Evolutionary conservation across 257 asterid species (phyloP).

Genomic region (Nyctanthes arbortristis): DNA sequence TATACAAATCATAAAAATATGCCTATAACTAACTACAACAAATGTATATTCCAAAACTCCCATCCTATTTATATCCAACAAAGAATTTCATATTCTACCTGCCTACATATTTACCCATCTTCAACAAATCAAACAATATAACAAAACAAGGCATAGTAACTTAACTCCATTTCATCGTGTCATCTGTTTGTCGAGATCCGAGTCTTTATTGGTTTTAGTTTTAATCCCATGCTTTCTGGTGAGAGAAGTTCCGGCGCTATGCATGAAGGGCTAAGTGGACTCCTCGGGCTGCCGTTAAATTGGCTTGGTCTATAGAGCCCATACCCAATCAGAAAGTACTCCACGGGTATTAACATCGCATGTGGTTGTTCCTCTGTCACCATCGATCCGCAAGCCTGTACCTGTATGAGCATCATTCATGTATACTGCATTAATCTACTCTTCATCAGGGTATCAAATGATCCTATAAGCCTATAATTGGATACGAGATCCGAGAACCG

Average conservation of each 20-base stretch:
- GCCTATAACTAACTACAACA: slow-evolving; percentile 40
- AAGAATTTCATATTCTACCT: slow-evolving; percentile 50
- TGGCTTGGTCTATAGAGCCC: slow-evolving; percentile 68
- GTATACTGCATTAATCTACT: neutral
- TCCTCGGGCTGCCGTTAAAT: slow-evolving; percentile 71
- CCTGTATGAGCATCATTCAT: slow-evolving; percentile 42
- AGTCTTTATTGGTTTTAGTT: slow-evolving; percentile 87
- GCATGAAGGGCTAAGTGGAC: slow-evolving; percentile 61
- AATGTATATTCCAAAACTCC: slow-evolving; percentile 40
- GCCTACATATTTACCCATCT: slow-evolving; percentile 43
- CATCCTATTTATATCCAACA: slow-evolving; percentile 40
- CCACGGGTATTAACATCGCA: slow-evolving; percentile 85
- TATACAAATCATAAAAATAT: neutral
- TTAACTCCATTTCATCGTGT: slow-evolving; percentile 30
- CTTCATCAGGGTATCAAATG: neutral
- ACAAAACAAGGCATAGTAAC: slow-evolving; percentile 24
- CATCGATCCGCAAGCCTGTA: slow-evolving; percentile 83
- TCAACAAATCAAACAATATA: slow-evolving; percentile 17
- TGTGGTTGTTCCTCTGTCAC: slow-evolving; percentile 98
- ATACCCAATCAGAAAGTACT: slow-evolving; percentile 76
- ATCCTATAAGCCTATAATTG: neutral
- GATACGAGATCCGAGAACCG: neutral
- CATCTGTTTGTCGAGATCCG: slow-evolving; percentile 40
- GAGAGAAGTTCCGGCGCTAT: slow-evolving; percentile 88
- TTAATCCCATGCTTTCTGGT: slow-evolving; percentile 95